Evolutionary conservation across 1,284 basidiomycete genomes (phyloP), one percentile per base, ranked within the genome.

Genomic region (Paramarasmius palmivorus): DNA sequence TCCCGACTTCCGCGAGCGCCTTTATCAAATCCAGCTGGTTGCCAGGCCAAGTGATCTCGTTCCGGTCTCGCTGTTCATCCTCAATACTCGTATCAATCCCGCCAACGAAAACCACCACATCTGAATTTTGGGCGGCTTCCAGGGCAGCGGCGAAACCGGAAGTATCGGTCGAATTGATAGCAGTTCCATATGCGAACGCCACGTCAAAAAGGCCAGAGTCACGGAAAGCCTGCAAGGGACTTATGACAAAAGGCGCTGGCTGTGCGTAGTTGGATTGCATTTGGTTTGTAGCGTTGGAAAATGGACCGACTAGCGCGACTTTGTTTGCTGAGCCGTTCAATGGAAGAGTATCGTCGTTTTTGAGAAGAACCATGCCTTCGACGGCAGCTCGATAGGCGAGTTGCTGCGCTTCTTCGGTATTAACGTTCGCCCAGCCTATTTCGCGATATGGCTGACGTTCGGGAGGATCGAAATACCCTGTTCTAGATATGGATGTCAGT

Each of bases 91-190:
- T 59, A 64, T 81, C 71, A 55, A 86, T 75, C 22, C 82, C 72
- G 20, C 86, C 89, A 36, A 86, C 77, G 56, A 82, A 86, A 41
- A 82, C 73, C 25, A 90, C 63, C 12, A 68, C 75, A 55, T 83
- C 78, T 25, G 79, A 85, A 56, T 86, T 83, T 29, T 76, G 70
- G 10, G 84, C 83, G 7, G 89, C 90, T 4, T 83, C 71, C 20
- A 81, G 63, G 3, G 90, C 90, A 2, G 83, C 88, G 22, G 74
- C 70, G 59, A 83, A 82, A 1, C 75, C 76, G 39, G 64, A 63
- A 4, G 73, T 76, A 36, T 67, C 65, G 17, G 67, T 73, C 4
- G 68, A 65, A 17, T 68, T 70, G 36, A 77, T 73, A 10, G 59
- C 63, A 0, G 79, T 80, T n/a, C 81, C 81, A 8, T 61, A 36